phyloP scores from a whole-genome alignment of 177 flowering plant genomes.

The Vitis hybrid region DNA sequence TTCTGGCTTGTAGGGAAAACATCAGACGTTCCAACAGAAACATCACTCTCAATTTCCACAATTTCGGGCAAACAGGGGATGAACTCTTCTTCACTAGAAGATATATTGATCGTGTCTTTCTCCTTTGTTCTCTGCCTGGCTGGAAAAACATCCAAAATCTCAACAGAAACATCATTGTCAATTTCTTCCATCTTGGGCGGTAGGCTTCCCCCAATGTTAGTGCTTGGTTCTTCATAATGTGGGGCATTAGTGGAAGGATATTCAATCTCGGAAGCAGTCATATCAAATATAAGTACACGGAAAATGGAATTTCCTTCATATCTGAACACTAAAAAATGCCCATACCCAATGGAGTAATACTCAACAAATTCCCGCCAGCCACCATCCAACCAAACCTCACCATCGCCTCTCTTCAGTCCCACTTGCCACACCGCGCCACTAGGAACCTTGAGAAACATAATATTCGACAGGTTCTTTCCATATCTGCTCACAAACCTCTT shows the following conservation, averaged over 20 bases:
- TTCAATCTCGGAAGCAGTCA: constrained; percentile 14
- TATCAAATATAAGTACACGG: constrained; percentile 21
- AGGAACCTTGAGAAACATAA: background rate
- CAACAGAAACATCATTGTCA: background rate
- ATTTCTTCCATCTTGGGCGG: background rate
- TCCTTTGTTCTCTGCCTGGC: no score
- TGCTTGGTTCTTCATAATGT: background rate
- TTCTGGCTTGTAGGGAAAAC: no score
- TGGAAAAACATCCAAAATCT: constrained; percentile 7
- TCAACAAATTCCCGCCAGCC: constrained; percentile 17
- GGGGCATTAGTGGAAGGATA: background rate
- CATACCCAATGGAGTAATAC: constrained; percentile 7
- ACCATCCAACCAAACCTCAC: constrained; percentile 10
- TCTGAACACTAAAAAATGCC: constrained; percentile 13
- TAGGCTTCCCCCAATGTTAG: no score
- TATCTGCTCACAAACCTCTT: no score
- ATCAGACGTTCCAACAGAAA: no score
- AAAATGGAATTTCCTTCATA: constrained; percentile 13
- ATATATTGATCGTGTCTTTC: background rate
- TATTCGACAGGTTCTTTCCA: no score
- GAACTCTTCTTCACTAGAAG: background rate
- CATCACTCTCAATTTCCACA: no score
- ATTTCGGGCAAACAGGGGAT: no score
- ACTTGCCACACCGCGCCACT: constrained; percentile 5
- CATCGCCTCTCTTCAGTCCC: constrained; percentile 1